These are phyloP conservation scores for Pyricularia pennisetigena DNA, from an alignment of 2,329 filamentous ascomycete species.

Conservation along the genomic window DNA sequence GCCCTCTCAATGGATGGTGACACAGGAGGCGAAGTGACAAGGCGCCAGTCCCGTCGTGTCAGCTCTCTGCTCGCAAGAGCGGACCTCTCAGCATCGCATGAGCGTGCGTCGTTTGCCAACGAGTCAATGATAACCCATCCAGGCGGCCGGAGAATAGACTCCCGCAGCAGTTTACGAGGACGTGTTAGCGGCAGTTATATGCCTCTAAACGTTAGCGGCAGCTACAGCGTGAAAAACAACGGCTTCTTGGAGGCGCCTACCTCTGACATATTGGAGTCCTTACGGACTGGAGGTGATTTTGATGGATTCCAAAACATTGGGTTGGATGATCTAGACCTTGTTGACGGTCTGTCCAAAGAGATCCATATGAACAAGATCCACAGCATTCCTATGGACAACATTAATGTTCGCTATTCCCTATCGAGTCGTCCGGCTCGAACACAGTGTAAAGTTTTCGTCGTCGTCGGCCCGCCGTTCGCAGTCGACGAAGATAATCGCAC, in stretches of 20 bases:
- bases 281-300: constrained; percentile 50
- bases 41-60: constrained; percentile 63
- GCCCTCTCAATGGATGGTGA: constrained; percentile 66
- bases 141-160: constrained; percentile 55
- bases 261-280: constrained; percentile 59
- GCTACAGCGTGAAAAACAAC: constrained; percentile 38
- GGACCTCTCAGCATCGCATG: constrained; percentile 77
- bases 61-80: constrained; percentile 85
- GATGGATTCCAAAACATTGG: constrained; percentile 65
- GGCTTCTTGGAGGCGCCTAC: constrained; percentile 60
- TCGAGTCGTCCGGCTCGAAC: constrained; percentile 40
- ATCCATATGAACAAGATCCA: constrained; percentile 64
- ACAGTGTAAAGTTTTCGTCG: constrained; percentile 57
- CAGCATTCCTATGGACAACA: constrained; percentile 52
- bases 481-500: constrained; percentile 42
- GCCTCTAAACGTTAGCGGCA: constrained; percentile 23
- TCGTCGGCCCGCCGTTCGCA: constrained; percentile 47
- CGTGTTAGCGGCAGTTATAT: constrained; percentile 46
- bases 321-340: constrained; percentile 55
- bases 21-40: constrained; percentile 38
- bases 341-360: constrained; percentile 62
- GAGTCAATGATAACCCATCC: constrained; percentile 32
- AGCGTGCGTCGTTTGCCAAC: constrained; percentile 71
- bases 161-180: constrained; percentile 57
- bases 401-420: constrained; percentile 50